These are phyloP conservation scores for Fusarium sp. DNA, from an alignment of 2,329 filamentous ascomycete species.

Conservation along the genomic window DNA sequence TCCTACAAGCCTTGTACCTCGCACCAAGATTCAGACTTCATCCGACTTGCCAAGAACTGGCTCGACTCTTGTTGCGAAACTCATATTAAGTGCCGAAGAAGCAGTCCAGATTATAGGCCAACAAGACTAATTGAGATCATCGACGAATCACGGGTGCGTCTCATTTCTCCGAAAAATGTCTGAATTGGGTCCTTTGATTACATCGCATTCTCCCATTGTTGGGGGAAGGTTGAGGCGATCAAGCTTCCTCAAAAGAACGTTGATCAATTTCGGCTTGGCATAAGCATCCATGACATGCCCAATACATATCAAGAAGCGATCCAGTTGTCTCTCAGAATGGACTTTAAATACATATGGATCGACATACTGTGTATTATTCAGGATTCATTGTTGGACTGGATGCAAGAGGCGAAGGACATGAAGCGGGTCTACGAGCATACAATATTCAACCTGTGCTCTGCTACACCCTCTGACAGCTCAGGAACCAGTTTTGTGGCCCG, in stretches of 20 bases:
- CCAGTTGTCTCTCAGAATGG: fast-evolving
- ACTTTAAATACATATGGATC: not conserved
- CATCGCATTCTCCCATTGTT: not conserved
- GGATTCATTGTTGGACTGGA: not conserved
- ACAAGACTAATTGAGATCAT: not conserved
- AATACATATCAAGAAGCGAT: not conserved
- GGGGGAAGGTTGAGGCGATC: not conserved
- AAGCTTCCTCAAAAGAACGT: not conserved
- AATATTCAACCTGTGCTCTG: not conserved
- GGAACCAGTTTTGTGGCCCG: not conserved
- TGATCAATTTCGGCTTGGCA: not conserved
- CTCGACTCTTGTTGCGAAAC: not conserved
- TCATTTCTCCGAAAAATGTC: fast-evolving
- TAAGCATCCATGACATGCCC: fast-evolving
- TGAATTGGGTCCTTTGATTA: not conserved
- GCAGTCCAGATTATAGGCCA: not conserved
- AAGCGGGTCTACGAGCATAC: not conserved
- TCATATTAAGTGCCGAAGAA: fast-evolving
- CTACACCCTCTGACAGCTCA: not conserved
- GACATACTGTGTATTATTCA: not conserved
- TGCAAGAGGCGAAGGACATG: not conserved
- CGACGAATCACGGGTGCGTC: not conserved
- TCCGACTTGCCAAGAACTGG: not conserved
- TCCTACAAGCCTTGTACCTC: not conserved
- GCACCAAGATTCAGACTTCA: not conserved